These are phyloP conservation scores for Leishmania mexicana DNA, from an alignment of 208 protist genomes.

Conservation along the genomic window DNA sequence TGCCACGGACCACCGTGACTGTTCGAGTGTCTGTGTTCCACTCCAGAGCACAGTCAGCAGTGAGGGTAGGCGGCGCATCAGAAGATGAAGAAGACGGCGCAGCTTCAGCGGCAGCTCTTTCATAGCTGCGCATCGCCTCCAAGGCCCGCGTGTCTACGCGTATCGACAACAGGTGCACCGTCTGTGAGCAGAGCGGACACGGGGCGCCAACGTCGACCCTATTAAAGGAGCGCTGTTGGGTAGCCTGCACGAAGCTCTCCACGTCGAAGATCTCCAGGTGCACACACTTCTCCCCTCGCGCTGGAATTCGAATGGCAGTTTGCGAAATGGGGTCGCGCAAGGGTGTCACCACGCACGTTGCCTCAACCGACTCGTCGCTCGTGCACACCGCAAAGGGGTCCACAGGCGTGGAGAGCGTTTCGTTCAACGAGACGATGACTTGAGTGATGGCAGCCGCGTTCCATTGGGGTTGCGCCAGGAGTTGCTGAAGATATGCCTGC, in stretches of 20 bases:
- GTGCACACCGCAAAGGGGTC: constrained; percentile 25
- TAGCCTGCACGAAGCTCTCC: constrained; percentile 59
- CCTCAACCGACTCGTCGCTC: constrained; percentile 30
- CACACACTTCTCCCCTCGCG: constrained; percentile 52
- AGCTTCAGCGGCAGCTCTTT: background rate
- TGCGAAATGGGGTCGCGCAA: constrained; percentile 74
- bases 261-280: constrained; percentile 85
- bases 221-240: constrained; percentile 33
- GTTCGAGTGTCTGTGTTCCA: constrained; percentile 37
- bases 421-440: constrained; percentile 30
- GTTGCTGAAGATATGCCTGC: constrained; percentile 40
- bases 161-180: constrained; percentile 36
- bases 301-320: constrained; percentile 51
- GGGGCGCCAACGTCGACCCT: constrained; percentile 31
- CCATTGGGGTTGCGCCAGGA: constrained; percentile 34
- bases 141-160: constrained; percentile 51
- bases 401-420: constrained; percentile 12
- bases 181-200: constrained; percentile 58
- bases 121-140: constrained; percentile 35
- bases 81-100: background rate
- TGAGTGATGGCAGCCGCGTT: constrained; percentile 28
- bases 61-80: background rate
- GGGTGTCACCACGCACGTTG: constrained; percentile 41
- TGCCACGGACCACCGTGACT: constrained; percentile 23
- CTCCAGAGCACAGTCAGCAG: constrained; percentile 32